phyloP scores from a whole-genome alignment of 192 early-diverging fungal species.

The Rhizophagus sp. region DNA sequence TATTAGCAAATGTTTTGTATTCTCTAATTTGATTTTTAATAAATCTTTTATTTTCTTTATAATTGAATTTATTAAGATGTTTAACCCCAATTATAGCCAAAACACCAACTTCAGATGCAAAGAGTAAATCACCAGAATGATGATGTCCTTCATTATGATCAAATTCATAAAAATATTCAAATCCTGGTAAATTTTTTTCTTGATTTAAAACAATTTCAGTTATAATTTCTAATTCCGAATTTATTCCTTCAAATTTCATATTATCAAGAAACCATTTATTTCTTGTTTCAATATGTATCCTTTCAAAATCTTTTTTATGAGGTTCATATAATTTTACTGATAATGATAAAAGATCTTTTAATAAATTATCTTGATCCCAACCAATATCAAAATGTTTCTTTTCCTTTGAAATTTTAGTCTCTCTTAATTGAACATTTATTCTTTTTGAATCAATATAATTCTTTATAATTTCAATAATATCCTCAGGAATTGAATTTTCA shows the following conservation, averaged over 20 bases:
- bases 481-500: neutral
- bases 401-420: neutral
- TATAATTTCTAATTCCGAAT: neutral
- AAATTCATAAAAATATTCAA: neutral
- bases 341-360: neutral
- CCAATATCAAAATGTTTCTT: neutral
- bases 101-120: neutral
- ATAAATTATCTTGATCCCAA: neutral
- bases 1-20: neutral
- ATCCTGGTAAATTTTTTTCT: neutral
- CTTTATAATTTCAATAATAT: neutral
- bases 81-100: neutral
- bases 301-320: neutral
- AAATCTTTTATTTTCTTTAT: neutral
- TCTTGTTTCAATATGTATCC: neutral
- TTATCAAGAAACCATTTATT: neutral
- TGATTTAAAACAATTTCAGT: neutral
- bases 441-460: neutral
- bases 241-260: neutral
- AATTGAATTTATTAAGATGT: neutral
- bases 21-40: neutral
- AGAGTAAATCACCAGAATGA: neutral
- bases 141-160: neutral
- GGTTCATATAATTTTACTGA: neutral
- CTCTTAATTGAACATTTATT: neutral